These are phyloP conservation scores for Primulina eburnea DNA, from an alignment of 257 asterid genomes.

Conservation along the genomic window DNA sequence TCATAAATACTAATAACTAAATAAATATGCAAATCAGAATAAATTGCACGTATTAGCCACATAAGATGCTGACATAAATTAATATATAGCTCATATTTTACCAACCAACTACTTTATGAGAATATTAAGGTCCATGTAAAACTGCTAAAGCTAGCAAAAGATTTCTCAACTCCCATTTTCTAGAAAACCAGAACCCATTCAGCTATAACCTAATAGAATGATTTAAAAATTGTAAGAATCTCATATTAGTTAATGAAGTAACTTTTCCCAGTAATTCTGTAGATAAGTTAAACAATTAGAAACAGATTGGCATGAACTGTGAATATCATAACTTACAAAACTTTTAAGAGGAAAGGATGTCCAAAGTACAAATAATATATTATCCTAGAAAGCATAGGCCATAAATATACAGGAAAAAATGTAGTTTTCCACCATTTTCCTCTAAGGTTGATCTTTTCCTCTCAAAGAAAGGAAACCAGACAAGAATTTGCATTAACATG, in stretches of 20 bases:
- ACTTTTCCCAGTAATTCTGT: neutral
- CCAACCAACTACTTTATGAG: neutral
- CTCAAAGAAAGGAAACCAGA: neutral
- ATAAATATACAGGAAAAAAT: neutral
- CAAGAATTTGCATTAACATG: neutral
- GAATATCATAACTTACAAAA: slow-evolving; percentile 16
- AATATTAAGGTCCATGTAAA: neutral
- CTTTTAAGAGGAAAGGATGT: neutral
- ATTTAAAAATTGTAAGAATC: neutral
- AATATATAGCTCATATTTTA: slow-evolving; percentile 2
- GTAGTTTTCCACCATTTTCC: neutral
- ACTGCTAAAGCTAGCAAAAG: neutral
- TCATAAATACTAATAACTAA: too few species aligned
- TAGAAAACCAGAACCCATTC: neutral
- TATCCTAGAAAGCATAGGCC: neutral
- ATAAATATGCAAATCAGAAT: neutral
- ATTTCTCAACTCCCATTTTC: neutral
- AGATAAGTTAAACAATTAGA: neutral
- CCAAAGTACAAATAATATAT: too few species aligned
- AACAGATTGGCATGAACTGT: slow-evolving; percentile 24
- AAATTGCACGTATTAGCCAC: neutral
- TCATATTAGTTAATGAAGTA: neutral
- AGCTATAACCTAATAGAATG: neutral
- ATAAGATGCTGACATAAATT: neutral
- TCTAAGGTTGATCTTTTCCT: neutral